These are phyloP conservation scores for Talaromyces sp. DNA, from an alignment of 2,329 filamentous ascomycete genomes.

Conservation along the genomic window DNA sequence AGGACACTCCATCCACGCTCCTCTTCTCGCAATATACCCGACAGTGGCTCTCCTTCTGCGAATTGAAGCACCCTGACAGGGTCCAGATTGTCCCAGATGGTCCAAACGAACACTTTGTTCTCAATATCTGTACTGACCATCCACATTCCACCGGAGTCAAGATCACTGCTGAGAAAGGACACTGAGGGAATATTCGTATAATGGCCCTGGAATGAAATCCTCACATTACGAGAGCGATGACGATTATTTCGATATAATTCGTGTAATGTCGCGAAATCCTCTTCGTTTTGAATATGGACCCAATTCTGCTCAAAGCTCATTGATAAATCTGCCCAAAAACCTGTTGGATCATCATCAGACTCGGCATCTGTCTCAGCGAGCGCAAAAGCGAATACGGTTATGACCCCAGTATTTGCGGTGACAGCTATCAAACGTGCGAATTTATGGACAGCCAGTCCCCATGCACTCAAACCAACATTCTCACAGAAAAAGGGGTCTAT, in stretches of 20 bases:
- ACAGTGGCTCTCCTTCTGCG: constrained; percentile 28
- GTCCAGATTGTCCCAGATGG: constrained; percentile 40
- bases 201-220: constrained; percentile 43
- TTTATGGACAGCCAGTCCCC: constrained; percentile 82
- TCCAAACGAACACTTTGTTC: constrained; percentile 50
- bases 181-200: constrained; percentile 56
- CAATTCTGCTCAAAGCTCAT: constrained; percentile 31
- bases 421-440: constrained; percentile 82
- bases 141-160: constrained; percentile 55
- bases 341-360: constrained; percentile 19
- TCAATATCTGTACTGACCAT: constrained; percentile 57
- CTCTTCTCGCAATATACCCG: constrained; percentile 27
- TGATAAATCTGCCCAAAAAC: constrained; percentile 20
- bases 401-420: constrained; percentile 66
- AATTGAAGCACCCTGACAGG: constrained; percentile 31
- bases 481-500: constrained; percentile 64
- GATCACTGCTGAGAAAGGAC: constrained; percentile 56
- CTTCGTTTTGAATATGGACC: constrained; percentile 28
- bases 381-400: constrained; percentile 60
- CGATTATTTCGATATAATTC: constrained; percentile 26
- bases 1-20: constrained; percentile 47
- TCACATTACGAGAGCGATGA: constrained; percentile 42
- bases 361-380: constrained; percentile 41
- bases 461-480: constrained; percentile 75
- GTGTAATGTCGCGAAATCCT: constrained; percentile 29